Conservation (phyloP, 768 basidiomycete species). For the Hebeloma cylindrosporum region DNA sequence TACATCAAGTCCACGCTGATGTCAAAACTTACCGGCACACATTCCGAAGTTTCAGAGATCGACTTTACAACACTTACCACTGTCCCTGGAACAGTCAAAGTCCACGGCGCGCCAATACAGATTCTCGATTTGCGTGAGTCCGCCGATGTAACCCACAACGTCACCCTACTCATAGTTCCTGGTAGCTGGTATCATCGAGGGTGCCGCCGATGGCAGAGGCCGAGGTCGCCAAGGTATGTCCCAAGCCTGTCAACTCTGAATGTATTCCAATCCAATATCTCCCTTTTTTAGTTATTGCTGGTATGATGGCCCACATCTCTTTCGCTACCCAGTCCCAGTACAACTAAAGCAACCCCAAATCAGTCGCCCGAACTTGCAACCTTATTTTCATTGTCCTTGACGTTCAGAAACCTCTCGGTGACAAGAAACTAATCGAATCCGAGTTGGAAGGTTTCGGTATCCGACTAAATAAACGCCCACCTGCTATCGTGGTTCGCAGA, state of each 20-base stretch:
- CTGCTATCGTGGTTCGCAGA: constrained; percentile 77
- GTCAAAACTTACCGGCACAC: constrained; percentile 95
- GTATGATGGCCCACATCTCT: constrained; percentile 40
- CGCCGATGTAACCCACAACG: not conserved
- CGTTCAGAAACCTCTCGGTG: constrained; percentile 95
- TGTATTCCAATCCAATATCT: not conserved
- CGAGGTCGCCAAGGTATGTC: constrained; percentile 87
- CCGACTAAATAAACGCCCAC: constrained; percentile 92
- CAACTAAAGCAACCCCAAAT: constrained; percentile 14
- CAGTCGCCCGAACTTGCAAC: constrained; percentile 97
- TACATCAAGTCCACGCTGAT: constrained; percentile 77
- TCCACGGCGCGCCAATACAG: constrained; percentile 95
- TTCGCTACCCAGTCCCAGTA: constrained; percentile 1
- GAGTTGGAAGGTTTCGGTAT: constrained; percentile 99
- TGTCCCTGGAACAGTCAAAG: constrained; percentile 91
- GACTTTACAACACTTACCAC: constrained; percentile 97
- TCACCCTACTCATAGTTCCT: not conserved
- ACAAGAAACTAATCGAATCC: constrained; percentile 86
- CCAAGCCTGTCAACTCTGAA: not conserved
- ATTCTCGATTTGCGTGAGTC: constrained; percentile 85
- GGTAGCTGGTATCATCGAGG: constrained; percentile 94
- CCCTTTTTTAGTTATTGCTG: constrained; percentile 63
- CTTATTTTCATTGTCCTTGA: constrained; percentile 98
- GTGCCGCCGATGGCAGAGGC: constrained; percentile 94
- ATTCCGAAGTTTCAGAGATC: constrained; percentile 93